These are phyloP conservation scores for Piper betle DNA, from an alignment of 164 flowering plant genomes.

Conservation along the genomic window DNA sequence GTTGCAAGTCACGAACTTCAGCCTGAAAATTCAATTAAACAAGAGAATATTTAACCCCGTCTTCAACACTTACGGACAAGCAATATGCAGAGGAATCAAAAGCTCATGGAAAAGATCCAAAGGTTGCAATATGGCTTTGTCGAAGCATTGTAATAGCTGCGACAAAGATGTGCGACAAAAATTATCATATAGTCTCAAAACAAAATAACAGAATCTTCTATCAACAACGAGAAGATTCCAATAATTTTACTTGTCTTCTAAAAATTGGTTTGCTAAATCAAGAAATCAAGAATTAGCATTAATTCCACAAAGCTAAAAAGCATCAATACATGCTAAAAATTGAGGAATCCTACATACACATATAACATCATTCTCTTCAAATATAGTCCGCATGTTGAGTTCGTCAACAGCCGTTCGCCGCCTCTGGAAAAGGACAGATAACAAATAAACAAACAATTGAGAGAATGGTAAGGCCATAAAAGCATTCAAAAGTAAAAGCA, in stretches of 20 bases:
- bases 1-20: conserved; percentile 87
- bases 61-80: no score
- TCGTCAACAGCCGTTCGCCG: conserved; percentile 90
- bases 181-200: no score
- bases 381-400: conserved; percentile 93
- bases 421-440: conserved; percentile 39
- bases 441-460: not conserved
- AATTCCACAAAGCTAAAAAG: not conserved
- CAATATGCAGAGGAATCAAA: not conserved
- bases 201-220: no score
- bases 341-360: conserved; percentile 52
- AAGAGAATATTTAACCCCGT: not conserved
- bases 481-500: not conserved
- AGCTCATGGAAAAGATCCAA: not conserved
- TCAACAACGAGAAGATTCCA: no score
- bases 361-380: conserved; percentile 83
- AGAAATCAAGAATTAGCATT: not conserved
- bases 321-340: not conserved
- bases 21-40: conserved; percentile 33
- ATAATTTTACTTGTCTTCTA: not conserved
- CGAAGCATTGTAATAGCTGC: not conserved
- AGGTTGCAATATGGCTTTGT: not conserved
- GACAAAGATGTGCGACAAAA: no score
- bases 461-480: not conserved
- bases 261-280: not conserved